Conservation (phyloP, 176 grass and related monocot species). For the Echinochloa phyllopogon region DNA sequence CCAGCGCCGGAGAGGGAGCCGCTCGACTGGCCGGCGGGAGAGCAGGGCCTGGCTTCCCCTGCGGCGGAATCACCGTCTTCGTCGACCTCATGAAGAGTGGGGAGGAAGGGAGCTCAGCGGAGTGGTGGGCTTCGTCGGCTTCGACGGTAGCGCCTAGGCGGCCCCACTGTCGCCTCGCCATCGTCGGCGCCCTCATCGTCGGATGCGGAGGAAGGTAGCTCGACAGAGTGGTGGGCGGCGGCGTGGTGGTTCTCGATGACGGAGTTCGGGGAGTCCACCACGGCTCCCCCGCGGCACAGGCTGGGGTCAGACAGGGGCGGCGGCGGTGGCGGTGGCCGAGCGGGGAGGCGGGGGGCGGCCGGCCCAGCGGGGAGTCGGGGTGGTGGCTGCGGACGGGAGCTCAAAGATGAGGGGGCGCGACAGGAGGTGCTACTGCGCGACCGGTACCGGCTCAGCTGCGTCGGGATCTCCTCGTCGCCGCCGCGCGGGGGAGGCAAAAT, state of each 20-base stretch:
- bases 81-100: conserved; percentile 27
- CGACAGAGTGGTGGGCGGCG: conserved; percentile 70
- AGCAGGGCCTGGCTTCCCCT: neutral
- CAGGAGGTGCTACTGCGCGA: too few relatives aligned
- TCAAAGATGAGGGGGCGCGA: too few relatives aligned
- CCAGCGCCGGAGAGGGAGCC: conserved; percentile 43
- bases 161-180: neutral
- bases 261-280: conserved; percentile 73
- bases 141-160: neutral
- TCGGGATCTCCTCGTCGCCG: too few relatives aligned
- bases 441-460: too few relatives aligned
- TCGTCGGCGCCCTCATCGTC: conserved; percentile 38
- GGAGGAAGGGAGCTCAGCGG: too few relatives aligned
- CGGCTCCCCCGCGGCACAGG: neutral
- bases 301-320: too few relatives aligned
- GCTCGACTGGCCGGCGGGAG: conserved; percentile 46
- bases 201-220: conserved; percentile 63
- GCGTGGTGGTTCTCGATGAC: conserved; percentile 88
- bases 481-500: too few relatives aligned
- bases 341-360: conserved; percentile 9
- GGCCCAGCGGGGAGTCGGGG: too few relatives aligned
- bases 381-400: too few relatives aligned
- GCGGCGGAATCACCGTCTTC: neutral
- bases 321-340: conserved; percentile 6
- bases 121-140: too few relatives aligned